Evolutionary conservation across 2,329 filamentous ascomycete genomes (phyloP), one percentile per base, ranked within the genome.

Genomic region (Dactylellina haptotyla): DNA sequence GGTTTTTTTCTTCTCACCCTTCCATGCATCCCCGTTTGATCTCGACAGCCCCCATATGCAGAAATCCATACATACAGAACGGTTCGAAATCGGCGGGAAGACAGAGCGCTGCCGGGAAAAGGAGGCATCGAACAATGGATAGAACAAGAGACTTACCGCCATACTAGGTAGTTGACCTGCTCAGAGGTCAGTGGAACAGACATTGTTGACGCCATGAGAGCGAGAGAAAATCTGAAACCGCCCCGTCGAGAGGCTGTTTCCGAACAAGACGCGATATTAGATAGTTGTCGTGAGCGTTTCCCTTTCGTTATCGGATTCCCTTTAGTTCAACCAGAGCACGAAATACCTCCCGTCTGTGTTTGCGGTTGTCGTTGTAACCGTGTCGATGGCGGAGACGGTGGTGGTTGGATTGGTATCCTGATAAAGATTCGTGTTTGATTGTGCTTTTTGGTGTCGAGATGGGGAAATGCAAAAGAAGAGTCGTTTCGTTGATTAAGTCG

Each of bases 131-230:
- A 43, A 66, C 30, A 54, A 30, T 26, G 18, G 41, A 30, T 25
- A n/a, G 26, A 28, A 51, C 26, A 34, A 28, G 16, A 32, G 30
- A 73, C 69, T 73, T 73, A 73, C 69, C 69, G 69, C 69, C 69
- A 73, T 53, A 73, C 61, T 61, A 73, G 23, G 34, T 73, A 73
- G 69, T 73, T 73, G 69, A 73, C 69, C 61, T 73, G 69, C 69
- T 73, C 69, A 61, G 69, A 73, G 61, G 69, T 73, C 69, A 73
- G 61, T 23, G 69, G 69, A 61, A 54, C 69, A 54, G 69, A 73
- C 69, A 66, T 73, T 32, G 18, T 72, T 34, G 43, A 53, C n/a
- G 58, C 43, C 53, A 45, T 58, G 51, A 72, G 57, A 59, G 53
- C 34, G 43, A 62, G 50, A 57, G 57, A 20, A 62, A 51, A 58